A percentile compares a stretch with the other conserved stretches of the same genome.
These are phyloP conservation scores for Sungouiozyma intestinalis DNA, from an alignment of 805 yeast species.

Conservation along the genomic window DNA sequence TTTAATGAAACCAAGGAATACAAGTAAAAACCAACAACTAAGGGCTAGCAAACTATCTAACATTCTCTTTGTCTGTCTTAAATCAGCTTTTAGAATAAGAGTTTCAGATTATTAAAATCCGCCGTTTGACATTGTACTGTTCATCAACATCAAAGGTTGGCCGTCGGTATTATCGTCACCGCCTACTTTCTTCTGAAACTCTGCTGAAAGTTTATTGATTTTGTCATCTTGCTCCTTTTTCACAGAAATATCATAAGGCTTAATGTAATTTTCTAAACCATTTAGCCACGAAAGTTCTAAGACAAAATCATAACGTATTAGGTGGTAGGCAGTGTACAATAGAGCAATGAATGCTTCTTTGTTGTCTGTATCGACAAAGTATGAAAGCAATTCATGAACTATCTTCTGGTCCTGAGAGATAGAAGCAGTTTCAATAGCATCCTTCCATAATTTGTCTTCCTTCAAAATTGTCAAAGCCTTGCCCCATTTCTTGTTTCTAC, in stretches of 20 bases:
- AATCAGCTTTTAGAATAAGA: background rate
- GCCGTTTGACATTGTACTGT: slow-evolving; percentile 42
- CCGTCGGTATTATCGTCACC: slow-evolving; percentile 49
- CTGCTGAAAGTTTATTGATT: slow-evolving; percentile 45
- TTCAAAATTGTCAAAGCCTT: slow-evolving; percentile 84
- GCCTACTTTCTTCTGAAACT: slow-evolving; percentile 37
- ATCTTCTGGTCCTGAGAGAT: slow-evolving; percentile 67
- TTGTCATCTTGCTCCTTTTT: slow-evolving; percentile 68
- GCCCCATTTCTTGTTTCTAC: slow-evolving; percentile 87
- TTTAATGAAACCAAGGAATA: too few relatives aligned
- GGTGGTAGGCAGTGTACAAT: slow-evolving; percentile 73
- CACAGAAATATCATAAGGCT: slow-evolving; percentile 83
- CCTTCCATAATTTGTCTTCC: slow-evolving; percentile 89
- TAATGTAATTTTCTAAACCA: slow-evolving; percentile 69
- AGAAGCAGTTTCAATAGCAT: slow-evolving; percentile 87
- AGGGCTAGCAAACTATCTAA: too few relatives aligned
- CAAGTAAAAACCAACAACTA: too few relatives aligned
- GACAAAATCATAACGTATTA: slow-evolving; percentile 72
- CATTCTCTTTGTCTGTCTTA: too few relatives aligned
- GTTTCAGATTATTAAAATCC: too few relatives aligned
- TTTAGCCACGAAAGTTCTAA: slow-evolving; percentile 88
- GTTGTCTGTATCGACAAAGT: slow-evolving; percentile 94
- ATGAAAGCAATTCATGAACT: slow-evolving; percentile 78
- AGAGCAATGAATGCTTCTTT: slow-evolving; percentile 90
- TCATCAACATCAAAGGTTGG: slow-evolving; percentile 73